Percentiles rank a stretch among this genome's conserved stretches.
Conservation (phyloP, 2,329 filamentous ascomycete genomes). For the Mycosphaerella sp. region DNA sequence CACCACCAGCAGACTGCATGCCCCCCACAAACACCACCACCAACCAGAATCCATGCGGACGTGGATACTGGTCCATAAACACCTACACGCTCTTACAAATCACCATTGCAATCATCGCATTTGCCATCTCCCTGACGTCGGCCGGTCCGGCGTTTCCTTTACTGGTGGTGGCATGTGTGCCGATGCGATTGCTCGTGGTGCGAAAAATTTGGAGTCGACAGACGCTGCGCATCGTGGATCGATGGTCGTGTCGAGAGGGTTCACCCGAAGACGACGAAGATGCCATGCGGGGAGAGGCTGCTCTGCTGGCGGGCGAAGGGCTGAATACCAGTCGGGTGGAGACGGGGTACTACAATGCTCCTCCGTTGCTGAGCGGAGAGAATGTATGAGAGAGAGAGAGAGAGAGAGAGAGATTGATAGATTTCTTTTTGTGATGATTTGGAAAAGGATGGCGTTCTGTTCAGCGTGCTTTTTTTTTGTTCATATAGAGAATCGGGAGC, state of each 20-base stretch:
- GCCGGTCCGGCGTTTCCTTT: conserved; percentile 58
- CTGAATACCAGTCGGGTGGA: neutral
- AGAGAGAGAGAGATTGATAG: too few species aligned
- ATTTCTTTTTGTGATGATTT: too few species aligned
- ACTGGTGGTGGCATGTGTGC: conserved; percentile 57
- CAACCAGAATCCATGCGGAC: too few species aligned
- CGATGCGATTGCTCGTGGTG: conserved; percentile 55
- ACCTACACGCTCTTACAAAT: conserved; percentile 55
- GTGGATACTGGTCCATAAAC: conserved; percentile 50
- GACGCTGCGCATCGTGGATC: conserved; percentile 48
- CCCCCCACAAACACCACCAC: too few species aligned
- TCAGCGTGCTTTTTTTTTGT: too few species aligned
- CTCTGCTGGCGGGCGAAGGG: neutral
- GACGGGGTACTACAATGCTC: neutral
- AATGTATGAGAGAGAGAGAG: too few species aligned
- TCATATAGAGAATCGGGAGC: too few species aligned
- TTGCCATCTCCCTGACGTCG: conserved; percentile 55
- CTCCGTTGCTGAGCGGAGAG: neutral
- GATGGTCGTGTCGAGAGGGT: conserved; percentile 37
- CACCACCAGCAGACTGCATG: too few species aligned
- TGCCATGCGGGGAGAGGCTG: neutral
- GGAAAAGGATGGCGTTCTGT: too few species aligned
- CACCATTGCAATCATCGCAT: conserved; percentile 52
- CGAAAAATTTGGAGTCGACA: conserved; percentile 54
- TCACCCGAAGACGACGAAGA: conserved; percentile 26